A percentile compares a stretch with the other conserved stretches of the same genome.
phyloP scores from a whole-genome alignment of 371 early-diverging fungal species.

The Lichtheimia ornata region DNA sequence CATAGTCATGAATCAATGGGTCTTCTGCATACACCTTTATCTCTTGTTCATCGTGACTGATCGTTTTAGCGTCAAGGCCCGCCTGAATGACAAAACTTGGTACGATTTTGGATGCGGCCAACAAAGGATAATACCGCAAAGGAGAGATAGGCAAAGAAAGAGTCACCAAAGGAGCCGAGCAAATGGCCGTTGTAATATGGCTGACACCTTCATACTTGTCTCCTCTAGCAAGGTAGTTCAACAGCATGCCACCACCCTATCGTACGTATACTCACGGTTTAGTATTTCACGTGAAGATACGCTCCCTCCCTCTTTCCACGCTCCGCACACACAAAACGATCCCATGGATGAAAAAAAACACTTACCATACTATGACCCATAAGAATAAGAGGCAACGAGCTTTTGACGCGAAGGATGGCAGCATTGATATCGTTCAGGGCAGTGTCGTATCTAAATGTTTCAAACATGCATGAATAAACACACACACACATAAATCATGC shows the following conservation, averaged over 20 bases:
- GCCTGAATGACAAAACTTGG: constrained; percentile 50
- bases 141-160: constrained; percentile 38
- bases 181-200: constrained; percentile 49
- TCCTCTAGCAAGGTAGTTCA: constrained; percentile 53
- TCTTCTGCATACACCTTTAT: constrained; percentile 51
- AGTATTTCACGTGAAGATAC: background rate
- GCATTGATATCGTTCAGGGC: constrained; percentile 56
- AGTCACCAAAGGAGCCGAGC: constrained; percentile 41
- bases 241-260: constrained; percentile 61
- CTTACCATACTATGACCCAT: constrained; percentile 70
- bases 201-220: constrained; percentile 36
- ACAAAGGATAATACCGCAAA: constrained; percentile 33
- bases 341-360: background rate
- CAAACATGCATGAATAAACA: too few relatives aligned
- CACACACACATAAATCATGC: background rate
- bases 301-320: background rate
- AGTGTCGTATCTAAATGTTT: constrained; percentile 28
- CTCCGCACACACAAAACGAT: background rate
- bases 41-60: constrained; percentile 51
- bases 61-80: constrained; percentile 37
- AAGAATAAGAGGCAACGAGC: constrained; percentile 50
- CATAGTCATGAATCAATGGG: constrained; percentile 55
- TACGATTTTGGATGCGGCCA: constrained; percentile 35
- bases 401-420: constrained; percentile 44
- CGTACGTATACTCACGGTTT: background rate